Conservation (phyloP, 2,329 filamentous ascomycete genomes). For the Fusarium papillatum region DNA sequence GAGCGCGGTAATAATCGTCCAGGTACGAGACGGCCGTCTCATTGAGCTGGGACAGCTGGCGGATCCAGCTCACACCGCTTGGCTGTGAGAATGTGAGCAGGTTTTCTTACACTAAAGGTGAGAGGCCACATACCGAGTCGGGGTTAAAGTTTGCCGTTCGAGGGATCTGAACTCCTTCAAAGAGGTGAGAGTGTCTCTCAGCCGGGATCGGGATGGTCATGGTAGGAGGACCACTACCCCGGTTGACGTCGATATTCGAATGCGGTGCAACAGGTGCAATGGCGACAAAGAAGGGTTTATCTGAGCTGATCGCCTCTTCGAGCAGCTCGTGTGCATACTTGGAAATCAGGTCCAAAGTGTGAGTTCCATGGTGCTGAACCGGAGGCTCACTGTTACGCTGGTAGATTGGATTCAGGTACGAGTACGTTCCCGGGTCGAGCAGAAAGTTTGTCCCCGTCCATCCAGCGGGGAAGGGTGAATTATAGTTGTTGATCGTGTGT, state of each 20-base stretch:
- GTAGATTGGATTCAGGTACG: constrained; percentile 64
- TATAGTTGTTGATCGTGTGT: constrained; percentile 72
- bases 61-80: constrained; percentile 61
- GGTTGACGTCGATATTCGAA: constrained; percentile 57
- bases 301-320: constrained; percentile 66
- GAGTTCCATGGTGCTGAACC: constrained; percentile 46
- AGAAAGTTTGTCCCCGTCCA: constrained; percentile 64
- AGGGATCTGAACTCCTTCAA: constrained; percentile 70
- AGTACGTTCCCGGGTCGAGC: constrained; percentile 53
- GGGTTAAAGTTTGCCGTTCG: constrained; percentile 78
- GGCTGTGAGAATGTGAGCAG: constrained; percentile 15
- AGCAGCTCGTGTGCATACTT: constrained; percentile 72
- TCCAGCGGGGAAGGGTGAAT: constrained; percentile 67
- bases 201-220: constrained; percentile 65
- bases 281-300: constrained; percentile 76
- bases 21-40: constrained; percentile 58
- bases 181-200: constrained; percentile 72
- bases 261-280: constrained; percentile 78
- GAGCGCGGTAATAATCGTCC: constrained; percentile 65
- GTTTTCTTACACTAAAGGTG: background rate
- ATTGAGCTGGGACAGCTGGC: constrained; percentile 55
- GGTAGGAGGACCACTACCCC: background rate
- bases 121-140: constrained; percentile 55
- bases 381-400: constrained; percentile 56
- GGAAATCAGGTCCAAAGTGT: constrained; percentile 69